A percentile compares a stretch with the other conserved stretches of the same genome.
Conservation (phyloP, 75 land plant species). For the Isoetes taiwanensis region DNA sequence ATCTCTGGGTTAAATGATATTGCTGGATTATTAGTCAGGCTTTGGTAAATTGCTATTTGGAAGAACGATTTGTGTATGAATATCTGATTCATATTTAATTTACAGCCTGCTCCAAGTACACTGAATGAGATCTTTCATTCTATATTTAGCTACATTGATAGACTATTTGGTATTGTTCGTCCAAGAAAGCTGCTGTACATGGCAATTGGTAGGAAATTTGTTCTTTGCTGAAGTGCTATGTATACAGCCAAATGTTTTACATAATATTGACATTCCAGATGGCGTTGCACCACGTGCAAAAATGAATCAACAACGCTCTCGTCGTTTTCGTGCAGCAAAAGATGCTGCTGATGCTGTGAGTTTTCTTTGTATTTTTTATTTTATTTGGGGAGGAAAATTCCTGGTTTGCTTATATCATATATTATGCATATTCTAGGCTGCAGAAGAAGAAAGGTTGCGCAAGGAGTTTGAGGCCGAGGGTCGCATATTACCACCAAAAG, state of each 20-base stretch:
- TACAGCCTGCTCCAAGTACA: slow-evolving; percentile 37
- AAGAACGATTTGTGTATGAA: too few species aligned
- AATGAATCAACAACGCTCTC: slow-evolving; percentile 83
- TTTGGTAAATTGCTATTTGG: too few species aligned
- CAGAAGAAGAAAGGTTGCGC: slow-evolving; percentile 68
- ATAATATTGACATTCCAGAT: slow-evolving; percentile 28
- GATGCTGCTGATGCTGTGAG: slow-evolving; percentile 72
- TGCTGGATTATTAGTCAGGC: too few species aligned
- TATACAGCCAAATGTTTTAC: neutral
- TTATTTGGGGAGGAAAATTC: too few species aligned
- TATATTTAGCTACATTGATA: slow-evolving; percentile 78
- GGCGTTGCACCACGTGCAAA: slow-evolving; percentile 95
- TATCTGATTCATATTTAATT: too few species aligned
- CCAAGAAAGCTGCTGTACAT: slow-evolving; percentile 77
- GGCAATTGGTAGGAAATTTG: slow-evolving; percentile 74
- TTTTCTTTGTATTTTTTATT: neutral
- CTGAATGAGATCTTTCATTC: slow-evolving; percentile 52
- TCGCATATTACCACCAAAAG: slow-evolving; percentile 25
- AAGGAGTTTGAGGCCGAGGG: slow-evolving; percentile 63
- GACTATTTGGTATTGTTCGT: slow-evolving; percentile 57
- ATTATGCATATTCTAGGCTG: slow-evolving; percentile 30
- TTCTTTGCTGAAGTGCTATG: too few species aligned
- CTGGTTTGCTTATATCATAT: too few species aligned
- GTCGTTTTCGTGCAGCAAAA: slow-evolving; percentile 83
- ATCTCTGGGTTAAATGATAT: too few species aligned